A percentile compares a stretch with the other conserved stretches of the same genome.
Evolutionary conservation across 192 early-diverging fungal genomes (phyloP).

Genomic region (Coemansia sp.): DNA sequence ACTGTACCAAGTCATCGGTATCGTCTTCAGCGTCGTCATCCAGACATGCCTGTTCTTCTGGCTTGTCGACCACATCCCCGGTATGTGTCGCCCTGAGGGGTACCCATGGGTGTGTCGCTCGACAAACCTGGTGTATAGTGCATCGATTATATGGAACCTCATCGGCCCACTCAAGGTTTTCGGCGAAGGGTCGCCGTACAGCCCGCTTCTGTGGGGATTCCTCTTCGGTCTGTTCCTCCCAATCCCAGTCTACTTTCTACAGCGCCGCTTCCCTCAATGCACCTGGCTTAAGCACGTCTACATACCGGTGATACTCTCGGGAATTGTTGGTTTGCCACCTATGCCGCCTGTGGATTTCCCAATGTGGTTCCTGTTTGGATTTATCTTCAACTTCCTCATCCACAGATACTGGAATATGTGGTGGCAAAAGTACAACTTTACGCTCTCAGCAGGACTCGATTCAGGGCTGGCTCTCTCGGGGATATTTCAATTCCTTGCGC

Average conservation of each 20-base stretch:
- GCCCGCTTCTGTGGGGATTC: slow-evolving; percentile 56
- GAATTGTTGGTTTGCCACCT: slow-evolving; percentile 62
- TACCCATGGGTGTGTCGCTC: slow-evolving; percentile 70
- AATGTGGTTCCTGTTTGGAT: slow-evolving; percentile 59
- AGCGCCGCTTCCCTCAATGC: slow-evolving; percentile 60
- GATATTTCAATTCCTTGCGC: slow-evolving; percentile 50
- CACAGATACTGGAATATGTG: slow-evolving; percentile 64
- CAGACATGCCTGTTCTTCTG: slow-evolving; percentile 67
- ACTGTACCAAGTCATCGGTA: slow-evolving; percentile 69
- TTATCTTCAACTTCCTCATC: slow-evolving; percentile 71
- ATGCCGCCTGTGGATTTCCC: slow-evolving; percentile 57
- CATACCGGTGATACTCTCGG: slow-evolving; percentile 69
- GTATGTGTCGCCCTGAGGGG: slow-evolving; percentile 59
- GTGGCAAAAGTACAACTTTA: slow-evolving; percentile 63
- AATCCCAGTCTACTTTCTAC: slow-evolving; percentile 66
- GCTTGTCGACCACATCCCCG: slow-evolving; percentile 59
- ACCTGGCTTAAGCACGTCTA: slow-evolving; percentile 69
- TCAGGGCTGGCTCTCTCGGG: slow-evolving; percentile 55
- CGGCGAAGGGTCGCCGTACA: slow-evolving; percentile 62
- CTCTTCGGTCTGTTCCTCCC: slow-evolving; percentile 72
- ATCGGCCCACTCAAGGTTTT: slow-evolving; percentile 72
- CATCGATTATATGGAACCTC: slow-evolving; percentile 79
- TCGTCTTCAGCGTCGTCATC: slow-evolving; percentile 65
- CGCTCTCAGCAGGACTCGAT: slow-evolving; percentile 61
- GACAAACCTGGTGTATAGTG: slow-evolving; percentile 63